Evolutionary conservation across 2,329 filamentous ascomycete species (phyloP), one percentile per base, ranked within the genome.

Genomic region (Paecilomyces fulvus): DNA sequence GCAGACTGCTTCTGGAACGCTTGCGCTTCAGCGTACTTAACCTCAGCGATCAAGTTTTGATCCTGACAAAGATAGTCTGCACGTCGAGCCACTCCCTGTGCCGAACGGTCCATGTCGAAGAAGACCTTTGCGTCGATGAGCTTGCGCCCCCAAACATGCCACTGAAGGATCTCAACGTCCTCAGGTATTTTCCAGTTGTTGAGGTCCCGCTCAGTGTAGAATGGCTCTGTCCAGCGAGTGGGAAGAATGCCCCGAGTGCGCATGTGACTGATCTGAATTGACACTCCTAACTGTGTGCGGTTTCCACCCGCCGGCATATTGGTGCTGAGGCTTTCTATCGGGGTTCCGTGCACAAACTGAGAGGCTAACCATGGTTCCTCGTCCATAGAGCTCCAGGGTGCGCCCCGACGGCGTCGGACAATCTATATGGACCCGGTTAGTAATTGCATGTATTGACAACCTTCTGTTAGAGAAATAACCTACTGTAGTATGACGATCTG

Each of bases 111-210:
- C 9, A 52, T 60, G 7, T 31, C 30, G 7, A 54, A 51, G 49
- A 62, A 63, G 37, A 61, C 57, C 33, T 53, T n/a, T 0, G 58
- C 11, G 46, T 63, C 60, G 30, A 63, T 55, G 28, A 31, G 49
- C n/a, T 43, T 23, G 10, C 59, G 49, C 9, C 54, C 57, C 31
- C 56, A 58, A 14, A 61, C 54, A 30, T 61, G 53, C 60, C 60
- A 63, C 49, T 55, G 55, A 12, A 63, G 49, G 28, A 62, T 60
- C 49, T 63, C 61, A 8, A 54, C 48, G 28, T 63, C 60, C 51
- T 63, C 61, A 30, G 56, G 54, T 14, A 61, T 48, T 6, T 55
- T 60, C 56, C 58, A 63, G 12, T 55, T 33, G n/a, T 14, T 49
- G 17, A 52, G 21, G 28, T 59, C 21, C 8, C 37, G 17, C 52